Base-by-base conservation (phyloP, 2,329 filamentous ascomycete genomes). In the Laburnicola sp. region DNA sequence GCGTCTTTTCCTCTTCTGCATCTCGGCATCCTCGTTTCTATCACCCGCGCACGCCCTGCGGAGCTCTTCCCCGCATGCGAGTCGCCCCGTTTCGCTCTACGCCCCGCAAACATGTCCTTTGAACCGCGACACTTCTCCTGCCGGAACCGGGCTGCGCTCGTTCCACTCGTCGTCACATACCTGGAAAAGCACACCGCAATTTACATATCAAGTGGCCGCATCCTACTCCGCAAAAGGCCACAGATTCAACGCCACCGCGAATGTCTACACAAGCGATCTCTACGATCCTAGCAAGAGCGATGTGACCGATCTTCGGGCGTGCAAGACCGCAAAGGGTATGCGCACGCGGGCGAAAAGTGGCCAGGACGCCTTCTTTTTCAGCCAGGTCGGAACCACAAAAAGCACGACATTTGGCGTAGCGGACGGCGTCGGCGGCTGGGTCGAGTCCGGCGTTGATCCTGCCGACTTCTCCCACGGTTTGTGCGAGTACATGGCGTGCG, bases 361-460 rank as follows among this genome's bases (percentile, higher is more conserved):
- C 11, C 92, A 99, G 74, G 94, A 99, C 80, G 90, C 94, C 51
- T 97, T 97, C 77, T 99, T 99, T 74, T 87, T 94, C 63, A 74
- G 88, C 67, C 84, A 86, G 23, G 78, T 97, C n/a, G 89, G 88
- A 45, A 83, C 85, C 57, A 82, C 82, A 1, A 81, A 85, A 32
- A 80, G 85, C 35, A 82, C 96, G 8, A 90, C 92, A 0, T 87
- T 99, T 61, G 94, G 91, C 16, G 84, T 99, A 23, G 91, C 92
- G 46, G 94, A 99, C 70, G 94, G 94, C 8, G 94, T 99, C 0
- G 94, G 94, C 41, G 94, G 94, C 31, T 99, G 94, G 92, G 85
- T 88, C 57, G 89, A 96, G 63, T 93, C 88, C 34, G 91, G 91
- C 38, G 86, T 99, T 45, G 92, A 99, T 67, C 92, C 94, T 6